Evolutionary conservation across 306 rosid genomes (phyloP).

Genomic region (Gastrolobium villosum): DNA sequence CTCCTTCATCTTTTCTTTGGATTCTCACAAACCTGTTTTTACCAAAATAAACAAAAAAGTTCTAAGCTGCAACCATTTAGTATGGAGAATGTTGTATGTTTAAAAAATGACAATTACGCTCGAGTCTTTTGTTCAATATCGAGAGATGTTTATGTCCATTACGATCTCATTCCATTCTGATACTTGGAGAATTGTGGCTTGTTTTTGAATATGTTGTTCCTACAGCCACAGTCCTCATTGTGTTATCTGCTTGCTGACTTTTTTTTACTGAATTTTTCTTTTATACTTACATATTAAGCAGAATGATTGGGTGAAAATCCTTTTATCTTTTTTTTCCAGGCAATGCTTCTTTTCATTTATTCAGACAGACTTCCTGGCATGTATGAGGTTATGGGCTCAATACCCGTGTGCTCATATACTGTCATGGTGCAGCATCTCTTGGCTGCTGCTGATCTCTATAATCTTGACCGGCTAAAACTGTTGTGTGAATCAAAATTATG

Average conservation of each 20-base stretch:
- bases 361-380: constrained; percentile 73
- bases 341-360: constrained; percentile 85
- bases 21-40: too few species aligned
- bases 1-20: too few species aligned
- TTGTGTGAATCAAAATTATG: constrained; percentile 82
- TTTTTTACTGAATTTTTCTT: constrained; percentile 27
- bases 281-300: constrained; percentile 29
- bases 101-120: not conserved
- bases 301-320: constrained; percentile 14
- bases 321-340: constrained; percentile 60
- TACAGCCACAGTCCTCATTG: not conserved
- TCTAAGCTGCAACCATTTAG: constrained; percentile 5
- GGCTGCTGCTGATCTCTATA: constrained; percentile 86
- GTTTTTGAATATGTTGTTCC: constrained; percentile 1
- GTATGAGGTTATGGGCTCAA: constrained; percentile 69
- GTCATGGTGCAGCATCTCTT: constrained; percentile 90
- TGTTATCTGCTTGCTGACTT: constrained; percentile 30
- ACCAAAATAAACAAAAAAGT: not conserved
- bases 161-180: constrained; percentile 9
- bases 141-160: constrained; percentile 13
- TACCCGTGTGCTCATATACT: constrained; percentile 63
- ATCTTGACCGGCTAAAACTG: constrained; percentile 78
- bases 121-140: constrained; percentile 12
- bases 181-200: constrained; percentile 1
- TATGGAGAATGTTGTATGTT: not conserved